Evolutionary conservation across 192 early-diverging fungal species (phyloP).

Genomic region (Coemansia sp.): DNA sequence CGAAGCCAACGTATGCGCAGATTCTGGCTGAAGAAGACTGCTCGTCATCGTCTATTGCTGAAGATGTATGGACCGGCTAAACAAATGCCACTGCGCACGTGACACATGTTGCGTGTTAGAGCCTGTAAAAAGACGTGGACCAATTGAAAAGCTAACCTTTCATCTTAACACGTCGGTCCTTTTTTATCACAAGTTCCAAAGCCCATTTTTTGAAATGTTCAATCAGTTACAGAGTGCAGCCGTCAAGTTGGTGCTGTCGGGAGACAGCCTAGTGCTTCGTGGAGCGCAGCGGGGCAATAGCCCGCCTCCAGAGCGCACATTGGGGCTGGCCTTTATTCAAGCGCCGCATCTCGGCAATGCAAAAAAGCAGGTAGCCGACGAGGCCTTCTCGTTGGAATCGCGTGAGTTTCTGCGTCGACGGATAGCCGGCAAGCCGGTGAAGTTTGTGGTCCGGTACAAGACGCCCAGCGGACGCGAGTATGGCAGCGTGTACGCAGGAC

Average conservation of each 20-base stretch:
- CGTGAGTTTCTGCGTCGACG: conserved; percentile 86
- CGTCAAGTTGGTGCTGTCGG: conserved; percentile 88
- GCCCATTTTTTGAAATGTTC: conserved; percentile 1
- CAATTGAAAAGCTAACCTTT: background rate
- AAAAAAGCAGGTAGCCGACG: conserved; percentile 78
- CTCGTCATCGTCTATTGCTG: conserved; percentile 7
- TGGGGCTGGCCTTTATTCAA: conserved; percentile 77
- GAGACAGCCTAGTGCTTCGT: conserved; percentile 87
- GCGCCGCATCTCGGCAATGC: conserved; percentile 78
- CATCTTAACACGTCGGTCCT: background rate
- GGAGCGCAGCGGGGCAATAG: conserved; percentile 72
- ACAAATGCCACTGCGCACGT: background rate
- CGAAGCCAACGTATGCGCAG: no score
- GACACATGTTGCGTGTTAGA: background rate
- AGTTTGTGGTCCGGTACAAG: conserved; percentile 66
- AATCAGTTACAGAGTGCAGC: conserved; percentile 57
- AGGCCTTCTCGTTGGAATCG: conserved; percentile 82
- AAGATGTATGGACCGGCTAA: conserved; percentile 15
- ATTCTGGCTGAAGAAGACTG: background rate
- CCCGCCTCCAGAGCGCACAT: conserved; percentile 81
- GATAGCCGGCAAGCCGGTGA: conserved; percentile 85
- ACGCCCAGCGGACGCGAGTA: conserved; percentile 59
- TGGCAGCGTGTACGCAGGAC: conserved; percentile 55
- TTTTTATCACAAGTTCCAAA: background rate
- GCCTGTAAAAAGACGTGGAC: conserved; percentile 1